phyloP scores from a whole-genome alignment of 2,329 filamentous ascomycete species.

The Aureobasidium leucospermi region DNA sequence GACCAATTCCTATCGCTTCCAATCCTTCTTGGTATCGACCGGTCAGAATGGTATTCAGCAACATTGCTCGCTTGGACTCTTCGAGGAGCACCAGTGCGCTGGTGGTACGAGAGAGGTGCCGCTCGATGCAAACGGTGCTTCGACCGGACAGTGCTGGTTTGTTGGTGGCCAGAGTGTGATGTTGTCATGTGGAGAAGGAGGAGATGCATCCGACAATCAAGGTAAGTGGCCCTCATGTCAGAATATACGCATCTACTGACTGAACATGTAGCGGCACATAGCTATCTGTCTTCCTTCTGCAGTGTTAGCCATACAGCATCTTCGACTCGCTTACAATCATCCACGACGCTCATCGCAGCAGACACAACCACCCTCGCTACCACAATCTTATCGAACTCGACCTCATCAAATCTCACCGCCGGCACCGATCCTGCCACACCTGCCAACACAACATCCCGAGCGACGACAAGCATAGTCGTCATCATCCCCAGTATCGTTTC shows the following conservation, averaged over 20 bases:
- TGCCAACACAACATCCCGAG: background rate
- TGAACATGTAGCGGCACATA: background rate
- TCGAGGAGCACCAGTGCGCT: background rate
- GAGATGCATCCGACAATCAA: slow-evolving; percentile 2
- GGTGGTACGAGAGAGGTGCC: slow-evolving; percentile 1
- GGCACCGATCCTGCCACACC: background rate
- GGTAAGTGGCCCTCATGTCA: background rate
- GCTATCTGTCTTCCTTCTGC: slow-evolving; percentile 1
- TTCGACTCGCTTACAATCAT: background rate
- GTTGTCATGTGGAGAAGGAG: slow-evolving; percentile 9
- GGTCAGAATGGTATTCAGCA: background rate
- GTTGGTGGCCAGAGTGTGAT: slow-evolving; percentile 8
- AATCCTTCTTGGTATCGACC: background rate
- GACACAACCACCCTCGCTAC: background rate
- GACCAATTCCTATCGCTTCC: background rate
- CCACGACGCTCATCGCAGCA: background rate
- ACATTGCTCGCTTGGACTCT: background rate
- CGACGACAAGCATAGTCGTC: background rate
- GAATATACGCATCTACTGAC: background rate
- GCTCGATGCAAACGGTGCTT: background rate
- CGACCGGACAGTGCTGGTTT: background rate
- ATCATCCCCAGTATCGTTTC: background rate
- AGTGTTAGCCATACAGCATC: background rate
- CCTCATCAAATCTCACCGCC: background rate
- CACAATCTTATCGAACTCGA: background rate